Evolutionary conservation across 495 filamentous ascomycete genomes (phyloP).

Genomic region (Aspergillus affinis): DNA sequence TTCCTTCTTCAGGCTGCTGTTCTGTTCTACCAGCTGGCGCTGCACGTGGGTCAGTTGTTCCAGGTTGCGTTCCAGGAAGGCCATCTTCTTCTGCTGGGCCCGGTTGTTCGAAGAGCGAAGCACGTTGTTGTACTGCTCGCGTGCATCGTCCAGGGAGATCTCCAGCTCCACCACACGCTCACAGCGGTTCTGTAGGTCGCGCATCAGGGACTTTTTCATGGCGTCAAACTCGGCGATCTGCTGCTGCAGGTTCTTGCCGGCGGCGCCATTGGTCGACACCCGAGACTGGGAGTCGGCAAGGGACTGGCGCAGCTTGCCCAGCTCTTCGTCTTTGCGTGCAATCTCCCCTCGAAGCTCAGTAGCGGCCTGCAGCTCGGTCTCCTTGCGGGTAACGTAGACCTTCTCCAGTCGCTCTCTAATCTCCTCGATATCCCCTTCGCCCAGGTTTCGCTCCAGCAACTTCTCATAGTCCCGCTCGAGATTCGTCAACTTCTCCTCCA

Average conservation of each 20-base stretch:
- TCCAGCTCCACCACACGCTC: conserved; percentile 97
- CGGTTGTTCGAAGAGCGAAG: conserved; percentile 93
- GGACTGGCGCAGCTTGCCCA: conserved; percentile 67
- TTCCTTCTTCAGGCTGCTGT: conserved; percentile 94
- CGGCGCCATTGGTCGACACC: conserved; percentile 61
- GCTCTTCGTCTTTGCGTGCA: conserved; percentile 69
- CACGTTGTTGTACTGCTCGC: conserved; percentile 98
- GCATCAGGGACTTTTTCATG: conserved; percentile 99
- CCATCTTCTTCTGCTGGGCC: conserved; percentile 99
- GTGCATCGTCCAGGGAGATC: conserved; percentile 92
- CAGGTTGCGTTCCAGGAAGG: conserved; percentile 95
- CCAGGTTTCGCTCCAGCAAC: conserved; percentile 75
- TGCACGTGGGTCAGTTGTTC: conserved; percentile 97
- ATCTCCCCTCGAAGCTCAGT: conserved; percentile 74
- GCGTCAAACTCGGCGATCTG: conserved; percentile 97
- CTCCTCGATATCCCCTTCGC: conserved; percentile 75
- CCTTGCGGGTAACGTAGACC: conserved; percentile 70
- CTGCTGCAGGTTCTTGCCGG: conserved; percentile 93
- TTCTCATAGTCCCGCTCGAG: conserved; percentile 81
- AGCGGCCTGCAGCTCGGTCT: conserved; percentile 64
- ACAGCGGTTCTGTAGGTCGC: conserved; percentile 95
- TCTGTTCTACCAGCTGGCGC: conserved; percentile 96
- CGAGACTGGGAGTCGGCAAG: conserved; percentile 73
- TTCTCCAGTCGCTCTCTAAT: conserved; percentile 76
- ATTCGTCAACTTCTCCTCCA: conserved; percentile 69